Evolutionary conservation across 176 grass and related monocot genomes (phyloP), one percentile per base, ranked within the genome.

Genomic region (Juncus effusus): DNA sequence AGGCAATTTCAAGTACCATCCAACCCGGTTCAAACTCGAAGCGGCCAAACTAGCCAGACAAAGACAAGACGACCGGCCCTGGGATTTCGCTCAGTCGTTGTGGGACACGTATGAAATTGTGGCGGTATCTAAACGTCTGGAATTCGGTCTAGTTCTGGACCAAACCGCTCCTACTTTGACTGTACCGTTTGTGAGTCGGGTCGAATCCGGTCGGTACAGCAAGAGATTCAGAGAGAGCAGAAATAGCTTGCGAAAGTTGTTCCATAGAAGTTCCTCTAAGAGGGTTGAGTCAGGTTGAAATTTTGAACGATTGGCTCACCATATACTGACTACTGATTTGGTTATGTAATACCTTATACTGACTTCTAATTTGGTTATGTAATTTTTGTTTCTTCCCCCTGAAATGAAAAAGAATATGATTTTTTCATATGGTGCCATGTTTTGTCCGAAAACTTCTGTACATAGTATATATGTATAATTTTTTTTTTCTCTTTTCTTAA

Each of bases 61-160:
- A 5, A 35, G 10, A 5, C 3, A 38, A n/a, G 51, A 39, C 2
- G 3, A 54, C 42, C 16, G 36, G 40, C 10, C 41, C 2, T 97
- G 85, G 88, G 78, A 89, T 73, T 89, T 99, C 68, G 56, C 78
- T 3, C 68, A 38, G 55, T 99, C 88, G 11, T 79, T 99, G 55
- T 89, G 68, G 85, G 94, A 99, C 80, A 59, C 85, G 36, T 91
- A 93, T 74, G 88, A 99, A 86, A 90, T 93, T 54, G 80, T 99
- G 54, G 15, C 64, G 51, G 54, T 99, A 7, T 80, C 83, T 15
- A 84, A 86, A 77, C 81, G 50, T 59, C 78, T 87, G 60, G 88
- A 99, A 80, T 62, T 81, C 13, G 65, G 60, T 65, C 74, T 93
- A 55, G 65, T 44, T 42, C 45, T 85, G 14, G 87, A 88, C 58